These are phyloP conservation scores for Phialocephala sp. DNA, from an alignment of 2,329 filamentous ascomycete species.

Conservation along the genomic window DNA sequence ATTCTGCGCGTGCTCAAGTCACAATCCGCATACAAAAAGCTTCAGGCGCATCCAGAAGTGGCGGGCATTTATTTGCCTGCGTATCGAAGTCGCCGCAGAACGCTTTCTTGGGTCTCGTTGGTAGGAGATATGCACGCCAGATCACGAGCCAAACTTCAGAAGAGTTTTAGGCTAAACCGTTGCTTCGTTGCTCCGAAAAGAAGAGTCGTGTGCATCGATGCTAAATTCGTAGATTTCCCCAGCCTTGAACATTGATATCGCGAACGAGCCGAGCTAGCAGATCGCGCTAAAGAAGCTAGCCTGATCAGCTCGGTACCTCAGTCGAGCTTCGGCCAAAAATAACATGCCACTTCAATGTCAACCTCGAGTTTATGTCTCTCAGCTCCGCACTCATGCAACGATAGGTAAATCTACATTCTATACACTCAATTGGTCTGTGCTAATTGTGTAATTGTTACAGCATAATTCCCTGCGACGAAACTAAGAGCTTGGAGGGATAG, in stretches of 20 bases:
- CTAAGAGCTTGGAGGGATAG: not conserved
- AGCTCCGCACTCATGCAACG: constrained; percentile 17
- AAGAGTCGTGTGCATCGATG: constrained; percentile 14
- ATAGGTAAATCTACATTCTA: constrained; percentile 25
- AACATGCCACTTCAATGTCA: constrained; percentile 20
- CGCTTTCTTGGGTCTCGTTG: not conserved
- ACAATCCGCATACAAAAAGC: not conserved
- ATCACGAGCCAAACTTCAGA: not conserved
- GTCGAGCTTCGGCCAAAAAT: constrained; percentile 19
- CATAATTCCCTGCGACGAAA: constrained; percentile 25
- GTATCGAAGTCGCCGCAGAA: too few species aligned
- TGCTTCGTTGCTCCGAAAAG: not conserved
- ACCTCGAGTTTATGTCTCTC: constrained; percentile 19
- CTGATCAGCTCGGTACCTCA: constrained; percentile 18
- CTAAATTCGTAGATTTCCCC: constrained; percentile 1
- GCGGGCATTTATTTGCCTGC: not conserved
- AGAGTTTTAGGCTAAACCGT: constrained; percentile 11
- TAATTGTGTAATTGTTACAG: constrained; percentile 18
- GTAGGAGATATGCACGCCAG: not conserved
- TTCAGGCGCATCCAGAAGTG: constrained; percentile 6
- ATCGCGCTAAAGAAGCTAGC: constrained; percentile 19
- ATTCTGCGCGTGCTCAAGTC: not conserved
- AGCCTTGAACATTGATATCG: constrained; percentile 30
- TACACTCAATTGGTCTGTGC: constrained; percentile 14
- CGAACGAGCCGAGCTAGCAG: constrained; percentile 8